A percentile compares a stretch with the other conserved stretches of the same genome.
These are phyloP conservation scores for Theobroma grandiflorum DNA, from an alignment of 441 rosid species.

Conservation along the genomic window DNA sequence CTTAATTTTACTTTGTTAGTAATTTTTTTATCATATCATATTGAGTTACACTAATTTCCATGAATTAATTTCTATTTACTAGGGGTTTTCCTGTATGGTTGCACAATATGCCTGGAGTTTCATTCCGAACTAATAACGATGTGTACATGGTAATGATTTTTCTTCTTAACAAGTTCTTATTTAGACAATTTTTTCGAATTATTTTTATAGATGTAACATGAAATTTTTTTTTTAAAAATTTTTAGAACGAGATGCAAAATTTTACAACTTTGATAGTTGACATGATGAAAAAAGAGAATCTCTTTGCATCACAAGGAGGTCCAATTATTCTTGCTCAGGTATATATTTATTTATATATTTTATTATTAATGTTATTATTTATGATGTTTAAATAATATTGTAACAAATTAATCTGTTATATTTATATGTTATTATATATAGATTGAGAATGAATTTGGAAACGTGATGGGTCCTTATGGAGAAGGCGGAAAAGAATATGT, in stretches of 20 bases:
- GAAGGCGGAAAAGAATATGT: constrained; percentile 48
- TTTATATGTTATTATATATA: not conserved
- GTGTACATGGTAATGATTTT: constrained; percentile 48
- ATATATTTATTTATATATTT: not conserved
- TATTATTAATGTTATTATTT: not conserved
- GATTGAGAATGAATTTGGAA: constrained; percentile 64
- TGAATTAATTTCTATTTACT: not conserved
- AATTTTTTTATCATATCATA: not conserved
- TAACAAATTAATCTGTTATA: not conserved
- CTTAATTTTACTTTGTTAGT: not conserved
- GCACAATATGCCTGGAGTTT: constrained; percentile 52
- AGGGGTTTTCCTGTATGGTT: constrained; percentile 64
- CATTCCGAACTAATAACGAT: constrained; percentile 49
- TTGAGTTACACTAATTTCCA: not conserved
- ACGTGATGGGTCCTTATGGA: constrained; percentile 45
- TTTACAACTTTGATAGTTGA: constrained; percentile 43
- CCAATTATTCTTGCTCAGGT: constrained; percentile 73
- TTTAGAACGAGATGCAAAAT: constrained; percentile 54
- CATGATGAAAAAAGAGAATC: constrained; percentile 46
- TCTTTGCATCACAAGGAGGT: constrained; percentile 65
- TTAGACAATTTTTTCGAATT: not conserved
- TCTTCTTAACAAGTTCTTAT: too few relatives aligned
- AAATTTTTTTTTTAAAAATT: not conserved
- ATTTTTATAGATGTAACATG: not conserved
- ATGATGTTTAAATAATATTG: not conserved